These are phyloP conservation scores for Chlamydomonas sphaeroides DNA, from an alignment of 139 green algal species.

Conservation along the genomic window DNA sequence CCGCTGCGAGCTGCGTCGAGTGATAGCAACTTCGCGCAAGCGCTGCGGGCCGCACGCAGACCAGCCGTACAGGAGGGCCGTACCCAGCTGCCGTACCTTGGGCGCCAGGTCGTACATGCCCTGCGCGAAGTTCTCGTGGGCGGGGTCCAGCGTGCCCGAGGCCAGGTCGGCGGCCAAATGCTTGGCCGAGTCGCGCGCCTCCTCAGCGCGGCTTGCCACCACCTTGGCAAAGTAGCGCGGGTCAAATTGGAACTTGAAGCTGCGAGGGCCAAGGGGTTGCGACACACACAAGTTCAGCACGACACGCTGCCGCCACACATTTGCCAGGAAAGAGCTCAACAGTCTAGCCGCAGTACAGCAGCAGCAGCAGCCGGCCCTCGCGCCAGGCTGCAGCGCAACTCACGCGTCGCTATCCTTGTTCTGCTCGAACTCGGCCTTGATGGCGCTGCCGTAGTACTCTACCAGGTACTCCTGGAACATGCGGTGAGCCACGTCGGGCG, in stretches of 20 bases:
- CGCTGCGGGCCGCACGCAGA: no score
- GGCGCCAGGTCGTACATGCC: conserved; percentile 52
- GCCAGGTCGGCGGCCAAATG: conserved; percentile 57
- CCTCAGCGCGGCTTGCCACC: conserved; percentile 55
- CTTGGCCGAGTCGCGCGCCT: conserved; percentile 45
- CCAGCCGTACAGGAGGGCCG: no score
- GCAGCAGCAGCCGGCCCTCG: no score
- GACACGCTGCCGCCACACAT: no score
- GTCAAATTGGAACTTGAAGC: conserved; percentile 53
- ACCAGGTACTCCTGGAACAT: conserved; percentile 77
- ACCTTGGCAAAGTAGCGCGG: conserved; percentile 52
- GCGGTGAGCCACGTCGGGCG: conserved; percentile 69
- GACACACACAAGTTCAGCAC: no score
- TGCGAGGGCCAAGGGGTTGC: no score
- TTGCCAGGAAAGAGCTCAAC: no score
- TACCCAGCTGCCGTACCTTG: no score
- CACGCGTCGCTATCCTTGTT: conserved; percentile 57
- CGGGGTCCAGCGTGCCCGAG: conserved; percentile 50
- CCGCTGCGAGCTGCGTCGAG: no score
- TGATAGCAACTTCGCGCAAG: no score
- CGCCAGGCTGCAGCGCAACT: no score
- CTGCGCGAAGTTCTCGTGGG: conserved; percentile 60
- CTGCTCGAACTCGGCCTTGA: conserved; percentile 66
- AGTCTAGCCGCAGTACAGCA: no score
- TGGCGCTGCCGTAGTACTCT: conserved; percentile 70